Evolutionary conservation across 192 early-diverging fungal species (phyloP).

Genomic region (Coemansia sp.): DNA sequence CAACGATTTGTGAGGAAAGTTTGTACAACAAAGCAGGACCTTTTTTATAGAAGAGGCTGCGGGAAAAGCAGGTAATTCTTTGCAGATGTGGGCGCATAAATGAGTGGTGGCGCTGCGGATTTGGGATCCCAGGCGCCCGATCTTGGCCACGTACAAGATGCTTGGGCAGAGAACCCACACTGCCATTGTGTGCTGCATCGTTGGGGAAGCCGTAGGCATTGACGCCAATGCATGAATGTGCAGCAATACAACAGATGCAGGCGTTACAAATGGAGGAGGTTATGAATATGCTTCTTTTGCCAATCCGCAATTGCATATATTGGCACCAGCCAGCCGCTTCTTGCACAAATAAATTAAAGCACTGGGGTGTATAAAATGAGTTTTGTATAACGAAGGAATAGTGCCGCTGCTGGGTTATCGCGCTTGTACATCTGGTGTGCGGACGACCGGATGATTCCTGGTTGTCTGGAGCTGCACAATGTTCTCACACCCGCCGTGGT

Average conservation of each 20-base stretch:
- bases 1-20: background rate
- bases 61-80: background rate
- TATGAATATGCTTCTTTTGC: slow-evolving; percentile 1
- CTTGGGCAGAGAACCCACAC: background rate
- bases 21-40: background rate
- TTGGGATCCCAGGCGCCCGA: slow-evolving; percentile 7
- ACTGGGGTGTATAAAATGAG: background rate
- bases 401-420: background rate
- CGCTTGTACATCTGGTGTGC: background rate
- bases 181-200: background rate
- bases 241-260: background rate
- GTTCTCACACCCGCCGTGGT: background rate
- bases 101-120: slow-evolving; percentile 4
- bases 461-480: background rate
- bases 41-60: slow-evolving; percentile 5
- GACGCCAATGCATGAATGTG: slow-evolving; percentile 1
- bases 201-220: background rate
- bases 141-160: slow-evolving; percentile 1
- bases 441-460: background rate
- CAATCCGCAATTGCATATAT: background rate
- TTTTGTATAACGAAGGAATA: background rate
- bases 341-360: background rate
- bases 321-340: background rate
- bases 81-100: slow-evolving; percentile 9
- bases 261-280: background rate